Evolutionary conservation across 1,284 basidiomycete genomes (phyloP).

Genomic region (Austropuccinia psidii): DNA sequence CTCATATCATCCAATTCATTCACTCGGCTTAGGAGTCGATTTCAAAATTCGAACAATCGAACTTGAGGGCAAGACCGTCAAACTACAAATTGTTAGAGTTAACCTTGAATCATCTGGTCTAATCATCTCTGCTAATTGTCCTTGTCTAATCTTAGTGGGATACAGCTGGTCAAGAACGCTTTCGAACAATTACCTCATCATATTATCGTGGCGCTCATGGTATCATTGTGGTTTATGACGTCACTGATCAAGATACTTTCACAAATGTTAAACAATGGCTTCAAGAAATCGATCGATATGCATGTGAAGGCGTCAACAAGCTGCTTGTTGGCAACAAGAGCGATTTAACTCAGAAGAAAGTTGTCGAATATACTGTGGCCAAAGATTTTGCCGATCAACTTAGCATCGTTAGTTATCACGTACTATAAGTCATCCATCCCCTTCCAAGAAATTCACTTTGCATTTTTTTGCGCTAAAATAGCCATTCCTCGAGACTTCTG

Average conservation of each 20-base stretch:
- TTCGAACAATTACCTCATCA: conserved; percentile 93
- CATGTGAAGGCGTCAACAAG: conserved; percentile 98
- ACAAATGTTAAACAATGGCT: conserved; percentile 99
- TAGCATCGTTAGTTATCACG: conserved; percentile 38
- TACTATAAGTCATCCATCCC: neutral
- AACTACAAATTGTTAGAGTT: conserved; percentile 89
- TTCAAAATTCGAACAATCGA: conserved; percentile 99
- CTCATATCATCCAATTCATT: neutral
- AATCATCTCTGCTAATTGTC: conserved; percentile 40
- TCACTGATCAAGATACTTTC: conserved; percentile 94
- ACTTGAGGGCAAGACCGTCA: conserved; percentile 98
- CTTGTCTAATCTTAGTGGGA: conserved; percentile 64
- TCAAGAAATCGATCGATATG: conserved; percentile 98
- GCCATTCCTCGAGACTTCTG: conserved; percentile 35
- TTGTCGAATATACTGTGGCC: conserved; percentile 92
- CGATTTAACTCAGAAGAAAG: conserved; percentile 96
- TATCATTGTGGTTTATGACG: conserved; percentile 98
- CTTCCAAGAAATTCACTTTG: neutral
- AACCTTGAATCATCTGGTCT: conserved; percentile 27
- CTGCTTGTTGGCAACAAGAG: conserved; percentile 97
- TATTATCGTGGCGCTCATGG: conserved; percentile 96
- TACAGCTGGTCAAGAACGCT: conserved; percentile 94
- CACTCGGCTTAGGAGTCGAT: conserved; percentile 58
- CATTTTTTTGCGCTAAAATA: neutral
- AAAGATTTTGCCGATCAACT: conserved; percentile 58